A percentile compares a stretch with the other conserved stretches of the same genome.
Evolutionary conservation across 805 yeast species (phyloP).

Genomic region (Sporopachydermia lactativora): DNA sequence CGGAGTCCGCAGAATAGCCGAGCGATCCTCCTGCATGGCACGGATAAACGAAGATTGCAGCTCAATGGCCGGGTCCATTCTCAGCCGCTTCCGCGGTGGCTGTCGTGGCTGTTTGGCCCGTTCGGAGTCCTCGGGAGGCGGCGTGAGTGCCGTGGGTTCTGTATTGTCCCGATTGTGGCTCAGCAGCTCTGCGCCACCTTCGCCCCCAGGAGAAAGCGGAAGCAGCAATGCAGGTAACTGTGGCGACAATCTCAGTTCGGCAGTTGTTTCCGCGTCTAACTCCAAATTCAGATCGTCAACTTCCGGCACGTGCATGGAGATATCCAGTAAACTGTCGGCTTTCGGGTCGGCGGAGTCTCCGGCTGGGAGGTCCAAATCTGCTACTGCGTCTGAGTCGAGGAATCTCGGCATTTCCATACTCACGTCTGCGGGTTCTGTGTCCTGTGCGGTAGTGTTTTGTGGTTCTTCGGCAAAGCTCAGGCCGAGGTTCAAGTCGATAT

Average conservation of each 20-base stretch:
- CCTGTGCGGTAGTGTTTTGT: neutral
- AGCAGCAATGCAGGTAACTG: constrained; percentile 3
- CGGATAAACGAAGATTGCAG: constrained; percentile 27
- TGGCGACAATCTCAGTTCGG: neutral
- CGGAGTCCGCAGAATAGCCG: constrained; percentile 9
- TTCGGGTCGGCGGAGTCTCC: constrained; percentile 13
- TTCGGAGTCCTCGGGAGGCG: constrained; percentile 6
- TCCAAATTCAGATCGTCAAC: constrained; percentile 15
- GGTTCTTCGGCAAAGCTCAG: constrained; percentile 25
- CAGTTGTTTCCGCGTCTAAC: constrained; percentile 21
- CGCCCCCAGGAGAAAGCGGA: constrained; percentile 3
- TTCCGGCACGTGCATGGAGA: constrained; percentile 1
- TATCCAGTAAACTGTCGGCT: constrained; percentile 6
- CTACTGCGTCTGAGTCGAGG: neutral
- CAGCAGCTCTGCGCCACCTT: neutral
- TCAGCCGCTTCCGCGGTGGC: constrained; percentile 23
- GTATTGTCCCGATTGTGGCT: too few relatives aligned
- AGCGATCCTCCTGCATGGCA: constrained; percentile 17
- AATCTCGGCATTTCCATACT: neutral
- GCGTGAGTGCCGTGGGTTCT: constrained; percentile 3
- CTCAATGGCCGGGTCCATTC: constrained; percentile 31
- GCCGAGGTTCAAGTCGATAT: constrained; percentile 39
- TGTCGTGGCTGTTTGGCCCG: constrained; percentile 2
- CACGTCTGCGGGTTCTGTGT: neutral
- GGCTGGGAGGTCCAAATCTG: neutral